These are phyloP conservation scores for Calonectria ilicicola DNA, from an alignment of 2,329 filamentous ascomycete genomes.

Conservation along the genomic window DNA sequence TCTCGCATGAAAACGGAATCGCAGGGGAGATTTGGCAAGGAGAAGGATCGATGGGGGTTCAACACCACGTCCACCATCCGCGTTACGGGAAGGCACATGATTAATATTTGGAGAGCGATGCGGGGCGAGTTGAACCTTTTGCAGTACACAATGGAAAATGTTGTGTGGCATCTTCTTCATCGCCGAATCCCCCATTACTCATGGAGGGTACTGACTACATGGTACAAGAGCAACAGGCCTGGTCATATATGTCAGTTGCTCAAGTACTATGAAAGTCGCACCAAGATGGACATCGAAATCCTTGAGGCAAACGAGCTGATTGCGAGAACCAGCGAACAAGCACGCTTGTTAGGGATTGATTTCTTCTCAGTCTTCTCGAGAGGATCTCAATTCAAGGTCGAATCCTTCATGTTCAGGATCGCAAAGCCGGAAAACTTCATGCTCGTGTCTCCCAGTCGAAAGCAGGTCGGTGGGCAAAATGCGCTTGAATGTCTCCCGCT, in stretches of 20 bases:
- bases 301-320: conserved; percentile 91
- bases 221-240: conserved; percentile 79
- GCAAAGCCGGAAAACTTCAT: conserved; percentile 97
- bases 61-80: conserved; percentile 92
- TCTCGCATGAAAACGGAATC: conserved; percentile 89
- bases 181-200: conserved; percentile 89
- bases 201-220: conserved; percentile 81
- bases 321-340: conserved; percentile 91
- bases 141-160: conserved; percentile 97
- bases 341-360: conserved; percentile 90
- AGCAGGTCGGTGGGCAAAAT: conserved; percentile 94
- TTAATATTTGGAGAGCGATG: conserved; percentile 98
- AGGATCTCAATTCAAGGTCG: conserved; percentile 98
- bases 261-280: conserved; percentile 80
- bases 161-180: conserved; percentile 91
- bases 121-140: conserved; percentile 89
- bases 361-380: conserved; percentile 97
- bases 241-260: conserved; percentile 80
- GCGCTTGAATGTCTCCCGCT: conserved; percentile 93
- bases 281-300: conserved; percentile 88
- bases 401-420: conserved; percentile 98
- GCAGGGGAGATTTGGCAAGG: conserved; percentile 86
- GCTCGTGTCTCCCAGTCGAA: conserved; percentile 87
- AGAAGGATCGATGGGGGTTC: conserved; percentile 92
- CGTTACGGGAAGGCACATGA: conserved; percentile 94